Evolutionary conservation across 2,329 filamentous ascomycete species (phyloP), one percentile per base, ranked within the genome.

Genomic region (Hansfordia pulvinata): DNA sequence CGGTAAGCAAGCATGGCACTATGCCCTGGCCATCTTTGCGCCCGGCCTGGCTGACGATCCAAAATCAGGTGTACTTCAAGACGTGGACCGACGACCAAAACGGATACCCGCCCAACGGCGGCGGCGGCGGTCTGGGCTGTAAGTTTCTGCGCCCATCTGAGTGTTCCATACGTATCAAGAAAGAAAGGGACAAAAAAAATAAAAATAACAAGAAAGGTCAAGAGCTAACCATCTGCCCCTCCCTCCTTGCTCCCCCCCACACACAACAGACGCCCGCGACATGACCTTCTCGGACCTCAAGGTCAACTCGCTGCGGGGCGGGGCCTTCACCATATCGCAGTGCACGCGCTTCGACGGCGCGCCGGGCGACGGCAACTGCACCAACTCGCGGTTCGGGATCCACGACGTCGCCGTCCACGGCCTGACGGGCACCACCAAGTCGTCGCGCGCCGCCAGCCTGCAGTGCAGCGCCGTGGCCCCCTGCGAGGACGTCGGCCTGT

Each of bases 81-180:
- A 64, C 58, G 1, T 64, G 60, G 60, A 63, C 60, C 0, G 56
- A 52, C 13, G 50, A 57, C 7, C 50, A 47, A 16, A 48, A 48
- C 6, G 52, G 57, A 7, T 57, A 54, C 25, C 56, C 58, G 2
- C 60, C 59, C 0, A 64, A 66, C 24, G 59, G 61, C 9, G 60
- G 59, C 1, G 61, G 61, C 4, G 61, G 59, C 2, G 61, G 62
- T 2, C 38, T 56, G 0, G 61, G 61, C 6, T 56, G 49, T 52
- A 35, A 33, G 43, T 36, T 8, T 3, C 16, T 9, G 12, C 24
- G 22, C 19, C 11, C 10, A 44, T 39, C 46, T 26, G 49, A 47
- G 2, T 38, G 44, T 11, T 50, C 55, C 21, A 46, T 58, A 23
- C 36, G 34, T 17, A 11, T 5, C 21, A 5, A 23, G 21, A 6